These are phyloP conservation scores for Pyricularia pennisetigena DNA, from an alignment of 2,329 filamentous ascomycete species.

Conservation along the genomic window DNA sequence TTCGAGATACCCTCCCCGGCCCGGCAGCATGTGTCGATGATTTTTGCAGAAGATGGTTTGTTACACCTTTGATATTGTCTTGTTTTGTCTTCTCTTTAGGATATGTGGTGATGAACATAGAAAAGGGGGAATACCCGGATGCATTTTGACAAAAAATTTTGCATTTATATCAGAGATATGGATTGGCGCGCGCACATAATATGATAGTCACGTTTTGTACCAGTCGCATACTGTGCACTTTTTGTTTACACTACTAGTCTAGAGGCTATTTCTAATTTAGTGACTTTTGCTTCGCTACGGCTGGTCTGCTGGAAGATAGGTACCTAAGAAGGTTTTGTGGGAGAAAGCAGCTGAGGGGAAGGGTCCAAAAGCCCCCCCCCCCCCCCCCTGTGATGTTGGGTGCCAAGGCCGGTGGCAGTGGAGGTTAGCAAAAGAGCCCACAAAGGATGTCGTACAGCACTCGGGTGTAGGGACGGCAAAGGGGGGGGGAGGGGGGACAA, in stretches of 20 bases:
- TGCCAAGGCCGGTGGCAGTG: background rate
- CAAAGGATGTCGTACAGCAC: background rate
- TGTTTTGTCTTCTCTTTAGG: background rate
- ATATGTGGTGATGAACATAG: background rate
- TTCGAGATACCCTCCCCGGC: background rate
- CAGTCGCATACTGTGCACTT: background rate
- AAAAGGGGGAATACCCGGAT: background rate
- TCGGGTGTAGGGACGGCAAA: background rate
- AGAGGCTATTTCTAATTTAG: background rate
- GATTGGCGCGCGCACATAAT: background rate
- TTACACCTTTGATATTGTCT: background rate
- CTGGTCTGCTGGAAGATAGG: too few relatives aligned
- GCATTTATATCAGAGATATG: background rate
- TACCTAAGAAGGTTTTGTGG: too few relatives aligned
- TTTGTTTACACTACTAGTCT: background rate
- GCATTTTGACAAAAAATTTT: background rate
- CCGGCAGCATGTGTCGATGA: background rate
- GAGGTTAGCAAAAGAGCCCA: background rate
- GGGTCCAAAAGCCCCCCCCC: background rate
- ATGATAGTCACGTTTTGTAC: background rate
- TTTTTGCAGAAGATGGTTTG: background rate
- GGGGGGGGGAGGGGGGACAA: background rate
- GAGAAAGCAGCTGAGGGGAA: background rate
- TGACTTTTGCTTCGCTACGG: background rate
- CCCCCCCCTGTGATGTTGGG: background rate